These are phyloP conservation scores for Fusarium secorum DNA, from an alignment of 2,329 filamentous ascomycete species.

Conservation along the genomic window DNA sequence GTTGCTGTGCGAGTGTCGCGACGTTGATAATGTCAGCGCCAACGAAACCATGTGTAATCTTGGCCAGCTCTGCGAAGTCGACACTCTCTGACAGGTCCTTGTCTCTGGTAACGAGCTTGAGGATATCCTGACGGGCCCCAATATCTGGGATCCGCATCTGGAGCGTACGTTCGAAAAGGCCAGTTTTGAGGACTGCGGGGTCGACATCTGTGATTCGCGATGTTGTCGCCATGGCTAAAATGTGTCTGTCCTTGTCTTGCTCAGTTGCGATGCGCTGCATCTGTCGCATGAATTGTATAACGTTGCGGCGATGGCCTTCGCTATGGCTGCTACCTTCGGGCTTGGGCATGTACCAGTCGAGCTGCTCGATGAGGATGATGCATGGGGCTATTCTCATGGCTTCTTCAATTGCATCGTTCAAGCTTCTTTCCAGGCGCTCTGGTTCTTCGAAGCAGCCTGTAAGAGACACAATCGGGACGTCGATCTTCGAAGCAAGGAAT, in stretches of 20 bases:
- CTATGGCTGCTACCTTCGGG: conserved; percentile 77
- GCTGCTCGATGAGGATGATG: conserved; percentile 89
- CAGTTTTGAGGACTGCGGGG: conserved; percentile 75
- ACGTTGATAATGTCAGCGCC: conserved; percentile 83
- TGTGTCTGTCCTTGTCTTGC: conserved; percentile 73
- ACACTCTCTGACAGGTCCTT: conserved; percentile 72
- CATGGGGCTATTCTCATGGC: conserved; percentile 87
- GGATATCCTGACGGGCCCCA: conserved; percentile 76
- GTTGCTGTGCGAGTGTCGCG: conserved; percentile 55
- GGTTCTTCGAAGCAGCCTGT: conserved; percentile 48
- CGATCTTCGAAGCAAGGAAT: conserved; percentile 35
- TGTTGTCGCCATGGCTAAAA: conserved; percentile 91
- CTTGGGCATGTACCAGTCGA: conserved; percentile 85
- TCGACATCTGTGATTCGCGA: conserved; percentile 89
- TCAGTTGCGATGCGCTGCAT: conserved; percentile 83
- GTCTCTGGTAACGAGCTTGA: conserved; percentile 74
- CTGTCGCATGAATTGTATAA: conserved; percentile 82
- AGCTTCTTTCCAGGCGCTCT: conserved; percentile 51
- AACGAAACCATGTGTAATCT: conserved; percentile 89
- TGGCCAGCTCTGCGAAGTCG: conserved; percentile 77
- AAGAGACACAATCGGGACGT: conserved; percentile 74
- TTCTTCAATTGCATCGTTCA: conserved; percentile 67
- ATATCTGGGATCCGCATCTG: conserved; percentile 89
- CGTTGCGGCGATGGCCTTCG: conserved; percentile 89
- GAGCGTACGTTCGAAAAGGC: conserved; percentile 82